Percentiles rank a stretch among this genome's conserved stretches.
These are phyloP conservation scores for Trichoderma erinaceum DNA, from an alignment of 495 filamentous ascomycete genomes.

Conservation along the genomic window DNA sequence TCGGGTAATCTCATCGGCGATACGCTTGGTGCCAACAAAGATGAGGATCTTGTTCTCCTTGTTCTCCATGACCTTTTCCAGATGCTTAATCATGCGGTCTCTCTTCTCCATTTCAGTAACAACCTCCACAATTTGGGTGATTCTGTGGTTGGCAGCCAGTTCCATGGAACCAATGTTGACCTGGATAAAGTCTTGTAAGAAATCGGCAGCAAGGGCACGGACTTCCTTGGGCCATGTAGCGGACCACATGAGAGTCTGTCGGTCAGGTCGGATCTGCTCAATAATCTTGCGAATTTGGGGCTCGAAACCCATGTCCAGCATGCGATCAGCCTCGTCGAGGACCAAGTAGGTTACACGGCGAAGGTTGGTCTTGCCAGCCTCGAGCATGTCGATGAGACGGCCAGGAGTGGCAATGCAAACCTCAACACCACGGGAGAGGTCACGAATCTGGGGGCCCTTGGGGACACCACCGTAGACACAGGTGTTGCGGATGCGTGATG, in stretches of 20 bases:
- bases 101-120: constrained; percentile 96
- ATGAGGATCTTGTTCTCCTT: constrained; percentile 84
- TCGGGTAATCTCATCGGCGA: constrained; percentile 96
- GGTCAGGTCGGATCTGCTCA: constrained; percentile 92
- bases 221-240: constrained; percentile 99
- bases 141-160: constrained; percentile 95
- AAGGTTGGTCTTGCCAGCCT: constrained; percentile 95
- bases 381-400: constrained; percentile 97
- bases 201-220: constrained; percentile 89
- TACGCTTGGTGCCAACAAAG: constrained; percentile 97
- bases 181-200: constrained; percentile 94
- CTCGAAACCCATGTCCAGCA: constrained; percentile 91
- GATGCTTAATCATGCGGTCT: constrained; percentile 92
- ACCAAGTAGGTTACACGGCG: constrained; percentile 95
- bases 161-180: constrained; percentile 98
- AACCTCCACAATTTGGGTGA: constrained; percentile 94
- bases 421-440: constrained; percentile 80
- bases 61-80: constrained; percentile 97
- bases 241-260: constrained; percentile 99
- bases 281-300: constrained; percentile 93
- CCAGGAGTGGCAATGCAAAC: constrained; percentile 95
- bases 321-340: constrained; percentile 83
- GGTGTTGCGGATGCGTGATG: constrained; percentile 95
- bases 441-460: constrained; percentile 91
- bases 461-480: constrained; percentile 99